Evolutionary conservation across 805 yeast species (phyloP).

Genomic region (Saturnispora sanitii): DNA sequence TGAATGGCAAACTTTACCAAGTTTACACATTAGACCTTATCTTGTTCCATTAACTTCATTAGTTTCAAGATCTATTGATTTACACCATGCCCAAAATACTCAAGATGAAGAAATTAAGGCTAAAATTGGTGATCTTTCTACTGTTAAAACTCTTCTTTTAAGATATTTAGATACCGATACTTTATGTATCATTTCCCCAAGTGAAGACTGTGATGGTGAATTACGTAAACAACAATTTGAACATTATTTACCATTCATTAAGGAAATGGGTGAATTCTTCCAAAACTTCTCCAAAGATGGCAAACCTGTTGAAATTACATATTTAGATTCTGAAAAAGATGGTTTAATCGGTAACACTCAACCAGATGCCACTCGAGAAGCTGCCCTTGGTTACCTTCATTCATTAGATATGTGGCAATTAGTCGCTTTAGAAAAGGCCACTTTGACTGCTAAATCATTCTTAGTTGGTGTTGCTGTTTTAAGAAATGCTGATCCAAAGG

Average conservation of each 20-base stretch:
- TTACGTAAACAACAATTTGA: conserved; percentile 74
- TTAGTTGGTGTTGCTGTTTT: conserved; percentile 68
- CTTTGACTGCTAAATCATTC: conserved; percentile 76
- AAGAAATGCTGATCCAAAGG: conserved; percentile 30
- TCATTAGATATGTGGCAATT: conserved; percentile 63
- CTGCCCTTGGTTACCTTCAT: conserved; percentile 57
- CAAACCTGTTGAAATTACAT: conserved; percentile 34
- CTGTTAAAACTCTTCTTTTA: conserved; percentile 50
- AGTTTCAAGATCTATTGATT: conserved; percentile 78
- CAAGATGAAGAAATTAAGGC: conserved; percentile 40
- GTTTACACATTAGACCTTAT: conserved; percentile 60
- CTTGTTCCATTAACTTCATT: conserved; percentile 81
- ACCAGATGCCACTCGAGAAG: conserved; percentile 42
- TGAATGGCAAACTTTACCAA: conserved; percentile 78
- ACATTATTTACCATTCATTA: conserved; percentile 64
- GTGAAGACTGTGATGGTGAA: conserved; percentile 70
- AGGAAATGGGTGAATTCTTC: conserved; percentile 52
- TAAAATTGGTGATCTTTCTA: conserved; percentile 53
- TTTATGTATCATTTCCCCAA: conserved; percentile 74
- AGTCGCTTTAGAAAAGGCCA: conserved; percentile 85
- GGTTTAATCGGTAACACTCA: conserved; percentile 81
- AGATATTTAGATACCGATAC: conserved; percentile 94
- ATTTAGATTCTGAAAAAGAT: conserved; percentile 70
- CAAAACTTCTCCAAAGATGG: conserved; percentile 30
- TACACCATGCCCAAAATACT: conserved; percentile 33